Percentiles rank a stretch among this genome's conserved stretches.
These are phyloP conservation scores for Tephrocybe sp. DNA, from an alignment of 768 basidiomycete species.

Conservation along the genomic window DNA sequence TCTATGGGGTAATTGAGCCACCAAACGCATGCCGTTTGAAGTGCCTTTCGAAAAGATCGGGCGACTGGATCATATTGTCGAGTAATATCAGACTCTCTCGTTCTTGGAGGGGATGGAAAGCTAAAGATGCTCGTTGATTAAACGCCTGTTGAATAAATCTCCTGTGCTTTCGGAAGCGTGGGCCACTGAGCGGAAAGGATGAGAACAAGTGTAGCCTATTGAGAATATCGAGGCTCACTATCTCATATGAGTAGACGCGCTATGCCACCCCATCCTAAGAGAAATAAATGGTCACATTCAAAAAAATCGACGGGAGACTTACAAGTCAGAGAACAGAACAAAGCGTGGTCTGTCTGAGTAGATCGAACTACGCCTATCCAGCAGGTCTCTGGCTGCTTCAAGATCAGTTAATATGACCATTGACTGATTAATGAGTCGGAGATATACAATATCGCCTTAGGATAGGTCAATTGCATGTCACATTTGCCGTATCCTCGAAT, in stretches of 20 bases:
- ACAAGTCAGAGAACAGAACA: slow-evolving; percentile 49
- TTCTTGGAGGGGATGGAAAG: slow-evolving; percentile 41
- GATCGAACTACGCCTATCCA: slow-evolving; percentile 54
- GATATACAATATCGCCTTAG: slow-evolving; percentile 44
- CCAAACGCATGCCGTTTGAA: slow-evolving; percentile 36
- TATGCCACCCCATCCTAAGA: slow-evolving; percentile 48
- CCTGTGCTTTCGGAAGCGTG: slow-evolving; percentile 52
- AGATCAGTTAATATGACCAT: slow-evolving; percentile 51
- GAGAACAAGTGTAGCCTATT: background rate
- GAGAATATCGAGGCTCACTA: slow-evolving; percentile 34
- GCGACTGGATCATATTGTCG: slow-evolving; percentile 36
- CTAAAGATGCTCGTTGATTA: slow-evolving; percentile 40
- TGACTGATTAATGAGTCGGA: slow-evolving; percentile 42
- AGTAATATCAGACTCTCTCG: slow-evolving; percentile 42
- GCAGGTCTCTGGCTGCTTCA: slow-evolving; percentile 43
- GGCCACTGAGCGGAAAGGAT: slow-evolving; percentile 33
- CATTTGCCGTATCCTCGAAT: background rate
- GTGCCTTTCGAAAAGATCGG: slow-evolving; percentile 40
- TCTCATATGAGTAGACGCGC: slow-evolving; percentile 46
- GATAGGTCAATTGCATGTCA: background rate
- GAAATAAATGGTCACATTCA: background rate
- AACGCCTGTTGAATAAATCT: slow-evolving; percentile 51
- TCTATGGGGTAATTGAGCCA: background rate
- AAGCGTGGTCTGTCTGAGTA: slow-evolving; percentile 54
- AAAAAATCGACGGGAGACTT: slow-evolving; percentile 16